Conservation (phyloP, 2,329 filamentous ascomycete species). For the Xylariales sp. region DNA sequence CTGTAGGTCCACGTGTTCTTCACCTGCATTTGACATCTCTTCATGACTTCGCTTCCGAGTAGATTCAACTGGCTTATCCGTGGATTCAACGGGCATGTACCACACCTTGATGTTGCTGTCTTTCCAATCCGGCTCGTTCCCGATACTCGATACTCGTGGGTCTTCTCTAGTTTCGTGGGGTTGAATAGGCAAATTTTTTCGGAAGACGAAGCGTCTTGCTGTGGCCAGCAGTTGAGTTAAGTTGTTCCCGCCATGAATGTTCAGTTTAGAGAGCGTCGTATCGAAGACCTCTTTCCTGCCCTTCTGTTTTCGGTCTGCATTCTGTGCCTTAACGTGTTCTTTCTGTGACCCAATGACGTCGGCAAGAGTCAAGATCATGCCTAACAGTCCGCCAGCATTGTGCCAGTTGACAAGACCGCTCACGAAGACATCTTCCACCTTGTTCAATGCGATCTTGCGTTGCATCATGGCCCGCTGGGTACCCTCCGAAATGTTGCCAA, state of each 20-base stretch:
- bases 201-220: slow-evolving; percentile 77
- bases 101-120: slow-evolving; percentile 80
- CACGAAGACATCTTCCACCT: slow-evolving; percentile 74
- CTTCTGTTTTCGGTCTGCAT: slow-evolving; percentile 34
- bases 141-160: slow-evolving; percentile 32
- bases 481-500: slow-evolving; percentile 80
- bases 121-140: slow-evolving; percentile 61
- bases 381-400: slow-evolving; percentile 75
- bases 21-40: slow-evolving; percentile 33
- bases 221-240: slow-evolving; percentile 77
- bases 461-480: slow-evolving; percentile 73
- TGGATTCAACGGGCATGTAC: slow-evolving; percentile 60
- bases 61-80: slow-evolving; percentile 16
- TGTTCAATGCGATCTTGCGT: slow-evolving; percentile 59
- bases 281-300: slow-evolving; percentile 22
- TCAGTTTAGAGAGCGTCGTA: slow-evolving; percentile 35
- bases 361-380: slow-evolving; percentile 78
- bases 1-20: not conserved
- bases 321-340: slow-evolving; percentile 34
- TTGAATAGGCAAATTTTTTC: slow-evolving; percentile 72
- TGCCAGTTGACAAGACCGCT: slow-evolving; percentile 73
- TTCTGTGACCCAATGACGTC: slow-evolving; percentile 53
- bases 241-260: slow-evolving; percentile 78
- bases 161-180: slow-evolving; percentile 61
- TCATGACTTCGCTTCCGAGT: slow-evolving; percentile 36